phyloP scores from a whole-genome alignment of 805 yeast genomes.

The Komagataella pseudopastoris region DNA sequence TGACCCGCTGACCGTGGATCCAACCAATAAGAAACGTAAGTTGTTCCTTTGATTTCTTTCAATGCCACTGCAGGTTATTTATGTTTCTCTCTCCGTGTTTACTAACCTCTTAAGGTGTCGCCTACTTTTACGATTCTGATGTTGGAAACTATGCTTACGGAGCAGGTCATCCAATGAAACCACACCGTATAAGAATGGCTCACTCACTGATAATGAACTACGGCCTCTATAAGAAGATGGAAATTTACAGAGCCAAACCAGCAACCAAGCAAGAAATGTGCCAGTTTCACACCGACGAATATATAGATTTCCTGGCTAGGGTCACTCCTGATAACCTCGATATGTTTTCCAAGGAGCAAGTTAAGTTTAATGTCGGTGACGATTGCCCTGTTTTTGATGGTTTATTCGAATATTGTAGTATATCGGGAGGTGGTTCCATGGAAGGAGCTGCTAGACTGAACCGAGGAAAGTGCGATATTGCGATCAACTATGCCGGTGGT shows the following conservation, averaged over 20 bases:
- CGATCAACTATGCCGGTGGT: slow-evolving; percentile 91
- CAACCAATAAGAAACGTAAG: slow-evolving; percentile 36
- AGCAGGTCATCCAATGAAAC: slow-evolving; percentile 98
- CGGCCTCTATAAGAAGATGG: slow-evolving; percentile 94
- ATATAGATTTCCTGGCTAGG: slow-evolving; percentile 80
- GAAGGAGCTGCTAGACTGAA: slow-evolving; percentile 81
- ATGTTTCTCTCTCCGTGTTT: neutral
- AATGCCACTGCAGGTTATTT: neutral
- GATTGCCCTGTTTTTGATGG: slow-evolving; percentile 84
- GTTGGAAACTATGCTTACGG: slow-evolving; percentile 98
- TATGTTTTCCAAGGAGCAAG: slow-evolving; percentile 75
- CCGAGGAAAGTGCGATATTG: slow-evolving; percentile 77
- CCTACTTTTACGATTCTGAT: slow-evolving; percentile 78
- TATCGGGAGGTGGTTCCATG: slow-evolving; percentile 81
- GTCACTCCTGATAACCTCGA: slow-evolving; percentile 90
- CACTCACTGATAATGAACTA: slow-evolving; percentile 95
- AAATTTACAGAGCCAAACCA: slow-evolving; percentile 91
- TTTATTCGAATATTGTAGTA: slow-evolving; percentile 59
- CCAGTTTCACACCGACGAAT: slow-evolving; percentile 96
- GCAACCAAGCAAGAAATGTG: slow-evolving; percentile 98
- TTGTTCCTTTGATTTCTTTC: slow-evolving; percentile 3
- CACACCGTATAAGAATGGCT: slow-evolving; percentile 97
- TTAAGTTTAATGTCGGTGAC: slow-evolving; percentile 91
- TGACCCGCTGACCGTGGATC: slow-evolving; percentile 44
- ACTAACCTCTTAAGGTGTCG: slow-evolving; percentile 33